phyloP scores from a whole-genome alignment of 2,329 filamentous ascomycete species.

The Pseudonectria foliicola region DNA sequence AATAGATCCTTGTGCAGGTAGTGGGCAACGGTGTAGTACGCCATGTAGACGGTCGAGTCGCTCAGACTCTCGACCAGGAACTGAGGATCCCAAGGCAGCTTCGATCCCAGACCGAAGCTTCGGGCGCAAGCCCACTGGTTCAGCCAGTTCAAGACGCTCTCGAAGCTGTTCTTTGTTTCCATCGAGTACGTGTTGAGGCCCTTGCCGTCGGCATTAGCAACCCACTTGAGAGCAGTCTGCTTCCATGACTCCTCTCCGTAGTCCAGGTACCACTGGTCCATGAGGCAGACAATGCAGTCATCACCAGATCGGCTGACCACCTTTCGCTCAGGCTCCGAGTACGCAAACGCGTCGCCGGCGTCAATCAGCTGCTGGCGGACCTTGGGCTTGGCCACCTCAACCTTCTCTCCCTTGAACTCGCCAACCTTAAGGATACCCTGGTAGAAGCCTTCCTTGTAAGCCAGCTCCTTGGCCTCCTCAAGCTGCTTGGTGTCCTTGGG shows the following conservation, averaged over 20 bases:
- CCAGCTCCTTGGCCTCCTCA: constrained; percentile 87
- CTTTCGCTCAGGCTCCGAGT: constrained; percentile 85
- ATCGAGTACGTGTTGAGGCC: constrained; percentile 72
- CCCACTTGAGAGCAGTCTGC: constrained; percentile 62
- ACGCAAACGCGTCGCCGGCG: constrained; percentile 74
- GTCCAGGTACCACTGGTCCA: constrained; percentile 98
- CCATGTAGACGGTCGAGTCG: constrained; percentile 90
- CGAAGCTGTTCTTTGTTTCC: constrained; percentile 73
- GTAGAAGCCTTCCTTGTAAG: constrained; percentile 97
- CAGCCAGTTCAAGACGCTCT: constrained; percentile 84
- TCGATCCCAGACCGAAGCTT: constrained; percentile 86
- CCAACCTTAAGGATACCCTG: constrained; percentile 85
- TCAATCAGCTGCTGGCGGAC: constrained; percentile 73
- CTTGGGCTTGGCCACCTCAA: constrained; percentile 80
- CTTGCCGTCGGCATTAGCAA: constrained; percentile 58
- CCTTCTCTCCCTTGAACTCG: constrained; percentile 79
- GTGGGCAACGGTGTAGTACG: constrained; percentile 63
- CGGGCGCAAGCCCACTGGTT: constrained; percentile 93
- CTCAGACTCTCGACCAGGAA: constrained; percentile 90
- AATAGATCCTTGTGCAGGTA: constrained; percentile 80
- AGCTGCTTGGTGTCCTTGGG: constrained; percentile 89
- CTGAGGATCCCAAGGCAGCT: constrained; percentile 85
- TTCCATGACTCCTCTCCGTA: constrained; percentile 92
- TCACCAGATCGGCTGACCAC: constrained; percentile 86
- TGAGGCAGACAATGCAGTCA: constrained; percentile 84